Base-by-base conservation (phyloP, 2,329 filamentous ascomycete species). In the Colletotrichum sp. region DNA sequence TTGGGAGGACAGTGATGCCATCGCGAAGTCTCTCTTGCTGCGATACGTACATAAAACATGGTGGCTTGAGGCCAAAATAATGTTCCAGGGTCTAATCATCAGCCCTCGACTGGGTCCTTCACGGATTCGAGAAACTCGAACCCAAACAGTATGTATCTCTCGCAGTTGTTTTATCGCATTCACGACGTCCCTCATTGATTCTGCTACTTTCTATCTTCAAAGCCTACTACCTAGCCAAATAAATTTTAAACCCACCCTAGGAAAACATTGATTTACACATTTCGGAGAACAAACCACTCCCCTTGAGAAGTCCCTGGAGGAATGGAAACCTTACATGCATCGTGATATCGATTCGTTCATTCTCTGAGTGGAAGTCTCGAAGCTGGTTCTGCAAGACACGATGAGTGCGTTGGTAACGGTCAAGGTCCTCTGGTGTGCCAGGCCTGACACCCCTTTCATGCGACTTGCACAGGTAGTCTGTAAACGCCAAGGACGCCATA, bases 161-260 rank as follows among this genome's bases (percentile, higher is more conserved):
- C 5, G 39, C 16, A n/a, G 4, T n/a, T n/a, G 9, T 44, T 8
- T n/a, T 1, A 18, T n/a, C 8, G 1, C 16, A n/a, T 44, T 0
- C 8, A n/a, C 5, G 39, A 18, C 8, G 39, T n/a, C 39, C 4
- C 8, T 9, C 8, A 44, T 44, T 6, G 8, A 44, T 44, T 5
- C 18, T 44, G 18, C 39, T 44, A 0, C 39, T 6, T 39, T 8
- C 16, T 18, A 16, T 18, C 4, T 44, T 10, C 8, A 10, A 44
- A 44, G 16, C 39, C 5, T 3, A 44, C 18, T n/a, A 44, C 39
- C 16, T 10, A 2, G 16, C 2, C 16, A 44, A n/a, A 8, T 44
- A 44, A n/a, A 3, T 44, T 10, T 2, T 5, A 18, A 44, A 44
- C 9, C 8, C 5, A n/a, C 16, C 8, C 39, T 44, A 44, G 8